A percentile compares a stretch with the other conserved stretches of the same genome.
Conservation (phyloP, 2,329 filamentous ascomycete genomes). For the Grosmannia clavigera region DNA sequence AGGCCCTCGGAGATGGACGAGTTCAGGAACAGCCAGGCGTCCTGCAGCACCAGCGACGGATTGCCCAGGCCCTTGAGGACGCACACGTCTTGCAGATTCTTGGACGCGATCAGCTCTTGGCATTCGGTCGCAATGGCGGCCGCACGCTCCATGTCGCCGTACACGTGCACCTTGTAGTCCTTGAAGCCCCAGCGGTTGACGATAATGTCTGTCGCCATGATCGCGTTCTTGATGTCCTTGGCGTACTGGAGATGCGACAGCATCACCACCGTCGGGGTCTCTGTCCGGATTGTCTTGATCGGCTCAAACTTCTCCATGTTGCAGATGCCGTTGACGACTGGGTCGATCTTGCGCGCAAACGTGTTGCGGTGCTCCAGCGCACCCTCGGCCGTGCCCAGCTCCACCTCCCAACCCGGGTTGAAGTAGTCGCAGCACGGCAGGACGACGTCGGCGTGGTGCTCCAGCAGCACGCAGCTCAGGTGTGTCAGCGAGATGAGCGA, state of each 20-base stretch:
- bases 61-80: conserved; percentile 43
- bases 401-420: conserved; percentile 46
- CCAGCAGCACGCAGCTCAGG: conserved; percentile 9
- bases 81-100: conserved; percentile 35
- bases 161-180: conserved; percentile 50
- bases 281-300: conserved; percentile 44
- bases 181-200: conserved; percentile 54
- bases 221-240: conserved; percentile 53
- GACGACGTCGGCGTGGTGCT: conserved; percentile 40
- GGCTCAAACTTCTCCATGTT: conserved; percentile 52
- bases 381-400: conserved; percentile 41
- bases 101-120: conserved; percentile 43
- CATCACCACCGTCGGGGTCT: conserved; percentile 51
- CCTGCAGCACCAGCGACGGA: conserved; percentile 40
- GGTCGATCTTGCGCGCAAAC: conserved; percentile 46
- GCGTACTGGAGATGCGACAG: conserved; percentile 46
- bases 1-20: conserved; percentile 43
- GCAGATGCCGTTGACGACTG: conserved; percentile 52
- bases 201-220: conserved; percentile 52
- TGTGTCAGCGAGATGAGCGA: conserved; percentile 13
- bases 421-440: conserved; percentile 40
- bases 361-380: conserved; percentile 36
- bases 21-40: conserved; percentile 46
- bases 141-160: conserved; percentile 47
- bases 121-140: conserved; percentile 41